Percentiles rank a stretch among this genome's conserved stretches.
Evolutionary conservation across 1,139 yeast species (phyloP).

Genomic region (Yamadazyma blattariae): DNA sequence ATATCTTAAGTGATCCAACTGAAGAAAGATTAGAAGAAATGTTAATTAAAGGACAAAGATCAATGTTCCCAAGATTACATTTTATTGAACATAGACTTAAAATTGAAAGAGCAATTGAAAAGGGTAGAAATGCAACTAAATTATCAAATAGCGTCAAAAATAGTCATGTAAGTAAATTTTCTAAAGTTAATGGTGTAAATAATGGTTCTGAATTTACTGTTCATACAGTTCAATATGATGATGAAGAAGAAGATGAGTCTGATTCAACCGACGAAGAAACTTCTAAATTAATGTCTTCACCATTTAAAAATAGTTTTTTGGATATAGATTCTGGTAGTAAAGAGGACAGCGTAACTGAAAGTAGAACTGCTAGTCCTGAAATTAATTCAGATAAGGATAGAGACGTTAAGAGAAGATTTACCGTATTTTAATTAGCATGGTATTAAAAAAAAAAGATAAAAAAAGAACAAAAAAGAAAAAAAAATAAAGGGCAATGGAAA

Average conservation of each 20-base stretch:
- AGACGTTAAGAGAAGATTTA: constrained; percentile 3
- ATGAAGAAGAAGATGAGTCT: constrained; percentile 6
- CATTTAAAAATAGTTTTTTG: constrained; percentile 10
- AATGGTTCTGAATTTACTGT: background rate
- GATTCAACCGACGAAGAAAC: constrained; percentile 20
- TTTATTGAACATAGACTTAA: constrained; percentile 62
- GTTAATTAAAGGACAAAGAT: constrained; percentile 61
- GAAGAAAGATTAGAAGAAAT: constrained; percentile 53
- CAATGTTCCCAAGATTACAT: constrained; percentile 63
- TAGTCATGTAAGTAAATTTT: background rate
- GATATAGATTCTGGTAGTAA: too few species aligned
- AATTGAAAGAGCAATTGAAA: constrained; percentile 63
- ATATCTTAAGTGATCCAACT: constrained; percentile 67
- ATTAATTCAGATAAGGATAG: background rate
- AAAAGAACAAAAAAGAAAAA: too few species aligned
- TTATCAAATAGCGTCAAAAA: constrained; percentile 9
- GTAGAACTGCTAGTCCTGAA: constrained; percentile 17
- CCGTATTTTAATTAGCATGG: constrained; percentile 5
- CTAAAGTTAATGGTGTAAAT: background rate
- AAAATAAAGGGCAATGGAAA: background rate
- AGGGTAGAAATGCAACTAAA: constrained; percentile 35
- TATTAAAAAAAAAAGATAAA: too few species aligned
- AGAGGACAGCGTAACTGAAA: constrained; percentile 6
- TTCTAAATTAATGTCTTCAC: constrained; percentile 8
- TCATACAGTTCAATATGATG: constrained; percentile 6